Base-by-base conservation (phyloP, 78 protist species). In the Polysphondylium violaceum region DNA sequence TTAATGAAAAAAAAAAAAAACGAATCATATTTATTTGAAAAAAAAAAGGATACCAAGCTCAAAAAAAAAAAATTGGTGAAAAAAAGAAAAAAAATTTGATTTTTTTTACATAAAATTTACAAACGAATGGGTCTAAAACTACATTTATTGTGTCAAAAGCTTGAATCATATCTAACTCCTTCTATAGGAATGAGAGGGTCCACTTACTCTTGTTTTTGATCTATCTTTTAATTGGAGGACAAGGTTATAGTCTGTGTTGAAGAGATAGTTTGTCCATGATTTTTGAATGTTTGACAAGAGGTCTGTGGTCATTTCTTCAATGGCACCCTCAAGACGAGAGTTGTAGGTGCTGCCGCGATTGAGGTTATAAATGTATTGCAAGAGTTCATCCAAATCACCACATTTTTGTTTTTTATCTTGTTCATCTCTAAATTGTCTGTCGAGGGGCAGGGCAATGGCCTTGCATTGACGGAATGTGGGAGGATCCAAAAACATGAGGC, bases 401-500 rank as follows among this genome's bases (percentile, higher is more conserved):
- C 76, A 65, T 11, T 43, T 65, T 27, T 29, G n/a, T 36, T 64
- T 67, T 43, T 58, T 40, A 2, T 87, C 93, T 29, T 72, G 65
- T 0, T 73, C 44, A 6, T 72, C 38, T 3, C 23, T 44, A 71
- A 67, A 75, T 40, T 53, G 27, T 36, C 93, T 58, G 43, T 76
- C 86, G 14, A 87, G 41, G 25, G 93, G 87, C 16, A 87, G 47
- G 4, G 87, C 81, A 27, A 87, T 87, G n/a, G 93, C 87, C 36
- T 72, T 75, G 43, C 93, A 87, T 50, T 87, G 93, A 27, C 76
- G 59, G 23, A 41, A 75, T 1, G 93, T 87, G 21, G 93, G 93
- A 33, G 88, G 87, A 58, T 75, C 88, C 19, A 87, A 68, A 33
- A 75, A 76, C 64, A 74, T 87, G 4, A 87, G 41, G 60, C 88